phyloP scores from a whole-genome alignment of 768 basidiomycete genomes.

The Xerocomus spinulosus region DNA sequence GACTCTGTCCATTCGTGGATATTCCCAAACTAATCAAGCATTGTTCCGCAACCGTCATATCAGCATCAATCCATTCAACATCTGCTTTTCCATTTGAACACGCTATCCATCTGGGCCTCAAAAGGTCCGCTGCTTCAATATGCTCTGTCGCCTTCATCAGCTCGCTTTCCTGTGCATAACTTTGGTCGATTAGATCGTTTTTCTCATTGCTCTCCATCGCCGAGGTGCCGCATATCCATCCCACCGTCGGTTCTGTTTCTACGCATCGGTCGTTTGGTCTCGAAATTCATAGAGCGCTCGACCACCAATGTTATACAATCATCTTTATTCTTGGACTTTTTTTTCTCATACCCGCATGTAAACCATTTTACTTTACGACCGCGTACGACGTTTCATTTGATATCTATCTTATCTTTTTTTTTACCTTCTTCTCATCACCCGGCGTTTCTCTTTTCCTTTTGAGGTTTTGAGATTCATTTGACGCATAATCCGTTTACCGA shows the following conservation, averaged over 20 bases:
- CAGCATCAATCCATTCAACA: slow-evolving; percentile 10
- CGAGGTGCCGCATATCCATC: neutral
- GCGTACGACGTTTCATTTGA: too few species aligned
- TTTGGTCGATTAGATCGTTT: slow-evolving; percentile 1
- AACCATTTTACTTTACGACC: too few species aligned
- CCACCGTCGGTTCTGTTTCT: neutral
- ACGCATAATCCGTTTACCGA: too few species aligned
- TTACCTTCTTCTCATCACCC: too few species aligned
- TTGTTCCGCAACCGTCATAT: too few species aligned
- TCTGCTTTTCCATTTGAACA: slow-evolving; percentile 6
- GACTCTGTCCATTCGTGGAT: slow-evolving; percentile 30
- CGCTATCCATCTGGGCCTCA: slow-evolving; percentile 4
- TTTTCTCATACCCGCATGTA: too few species aligned
- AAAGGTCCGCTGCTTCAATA: slow-evolving; percentile 1
- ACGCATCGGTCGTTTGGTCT: neutral
- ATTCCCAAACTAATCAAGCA: slow-evolving; percentile 13
- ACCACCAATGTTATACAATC: slow-evolving; percentile 2
- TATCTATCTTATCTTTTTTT: too few species aligned
- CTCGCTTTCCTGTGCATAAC: slow-evolving; percentile 26
- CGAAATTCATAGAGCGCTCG: neutral
- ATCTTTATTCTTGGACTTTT: slow-evolving; percentile 17
- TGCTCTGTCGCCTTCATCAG: slow-evolving; percentile 10
- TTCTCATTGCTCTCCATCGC: neutral
- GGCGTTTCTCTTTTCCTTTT: too few species aligned
- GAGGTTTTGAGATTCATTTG: too few species aligned